A percentile compares a stretch with the other conserved stretches of the same genome.
These are phyloP conservation scores for Sarocladiaceae sp. DNA, from an alignment of 2,329 filamentous ascomycete species.

Conservation along the genomic window DNA sequence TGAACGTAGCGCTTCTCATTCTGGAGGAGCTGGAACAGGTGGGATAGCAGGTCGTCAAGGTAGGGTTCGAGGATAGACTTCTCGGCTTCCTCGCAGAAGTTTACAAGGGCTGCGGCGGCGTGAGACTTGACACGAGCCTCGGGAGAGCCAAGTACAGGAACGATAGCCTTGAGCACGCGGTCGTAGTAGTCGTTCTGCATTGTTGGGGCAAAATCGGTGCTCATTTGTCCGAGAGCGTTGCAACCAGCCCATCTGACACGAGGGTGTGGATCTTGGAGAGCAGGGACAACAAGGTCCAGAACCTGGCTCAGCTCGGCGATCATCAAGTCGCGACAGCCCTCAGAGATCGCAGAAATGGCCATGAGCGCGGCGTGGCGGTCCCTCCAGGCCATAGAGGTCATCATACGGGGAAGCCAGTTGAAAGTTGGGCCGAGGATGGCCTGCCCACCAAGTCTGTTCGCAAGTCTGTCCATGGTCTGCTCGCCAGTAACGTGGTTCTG, in stretches of 20 bases:
- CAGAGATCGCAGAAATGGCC: constrained; percentile 97
- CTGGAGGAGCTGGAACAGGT: constrained; percentile 82
- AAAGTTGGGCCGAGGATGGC: constrained; percentile 92
- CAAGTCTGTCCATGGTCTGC: constrained; percentile 95
- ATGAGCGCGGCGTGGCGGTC: constrained; percentile 95
- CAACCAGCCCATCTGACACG: constrained; percentile 96
- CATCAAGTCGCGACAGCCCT: constrained; percentile 95
- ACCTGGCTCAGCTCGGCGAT: constrained; percentile 91
- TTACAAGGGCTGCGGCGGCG: constrained; percentile 94
- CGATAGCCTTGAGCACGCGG: constrained; percentile 81
- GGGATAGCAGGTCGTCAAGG: constrained; percentile 78
- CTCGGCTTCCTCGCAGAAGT: constrained; percentile 98
- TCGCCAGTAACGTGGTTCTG: constrained; percentile 96
- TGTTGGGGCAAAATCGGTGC: constrained; percentile 94
- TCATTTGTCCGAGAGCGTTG: constrained; percentile 99
- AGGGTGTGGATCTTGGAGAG: constrained; percentile 83
- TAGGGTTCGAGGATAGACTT: constrained; percentile 90
- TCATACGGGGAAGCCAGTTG: constrained; percentile 96
- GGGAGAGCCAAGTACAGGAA: constrained; percentile 83
- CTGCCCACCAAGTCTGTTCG: constrained; percentile 94
- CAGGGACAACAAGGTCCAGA: constrained; percentile 88
- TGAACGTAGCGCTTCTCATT: constrained; percentile 95
- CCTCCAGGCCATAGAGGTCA: constrained; percentile 90
- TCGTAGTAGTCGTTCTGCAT: constrained; percentile 97
- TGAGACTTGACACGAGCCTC: constrained; percentile 96